Evolutionary conservation across 1,284 basidiomycete genomes (phyloP), one percentile per base, ranked within the genome.

Genomic region (Ustilago trichophora): DNA sequence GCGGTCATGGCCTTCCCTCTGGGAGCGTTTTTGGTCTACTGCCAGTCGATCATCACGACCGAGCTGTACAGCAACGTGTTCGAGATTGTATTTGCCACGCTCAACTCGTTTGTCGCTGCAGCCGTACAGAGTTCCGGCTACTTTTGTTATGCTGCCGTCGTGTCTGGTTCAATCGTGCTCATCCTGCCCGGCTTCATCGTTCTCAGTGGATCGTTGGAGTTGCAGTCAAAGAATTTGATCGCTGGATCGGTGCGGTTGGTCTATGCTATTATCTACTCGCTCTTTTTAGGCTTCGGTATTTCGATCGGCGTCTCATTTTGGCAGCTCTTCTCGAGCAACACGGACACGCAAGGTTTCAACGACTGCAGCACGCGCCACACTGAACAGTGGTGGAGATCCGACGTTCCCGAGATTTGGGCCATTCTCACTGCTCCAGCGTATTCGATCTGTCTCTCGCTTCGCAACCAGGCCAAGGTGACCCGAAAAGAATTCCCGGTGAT

Each of bases 21-120:
- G 11, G 92, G 93, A 12, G 87, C 87, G n/a, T 84, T 93, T 10
- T 85, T 96, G 25, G 75, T 76, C 45, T 77, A 70, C 45, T 76
- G 76, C 47, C 77, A 81, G 56, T 65, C 63, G 48, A 64, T 69
- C 51, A 79, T 80, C 63, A 80, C 80, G 29, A 78, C 80, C 9
- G 91, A 93, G 82, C 83, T 96, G 32, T 93, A 92, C 79, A 88
- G 87, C 13, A 92, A 92, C 65, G 86, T 92, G 25, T 92, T 93
- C 72, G 93, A 94, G 87, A 91, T 93, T 69, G 91, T 90, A 5
- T 87, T 92, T 52, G 88, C 91, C 1, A 90, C 87, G 4, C 82
- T 93, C 79, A 91, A 90, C 77, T 85, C 86, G 15, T 95, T 95
- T 82, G 75, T 93, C 40, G 86, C 91, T 15, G 65, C 78, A 7